Evolutionary conservation across 768 basidiomycete genomes (phyloP).

Genomic region (Zangia roseola): DNA sequence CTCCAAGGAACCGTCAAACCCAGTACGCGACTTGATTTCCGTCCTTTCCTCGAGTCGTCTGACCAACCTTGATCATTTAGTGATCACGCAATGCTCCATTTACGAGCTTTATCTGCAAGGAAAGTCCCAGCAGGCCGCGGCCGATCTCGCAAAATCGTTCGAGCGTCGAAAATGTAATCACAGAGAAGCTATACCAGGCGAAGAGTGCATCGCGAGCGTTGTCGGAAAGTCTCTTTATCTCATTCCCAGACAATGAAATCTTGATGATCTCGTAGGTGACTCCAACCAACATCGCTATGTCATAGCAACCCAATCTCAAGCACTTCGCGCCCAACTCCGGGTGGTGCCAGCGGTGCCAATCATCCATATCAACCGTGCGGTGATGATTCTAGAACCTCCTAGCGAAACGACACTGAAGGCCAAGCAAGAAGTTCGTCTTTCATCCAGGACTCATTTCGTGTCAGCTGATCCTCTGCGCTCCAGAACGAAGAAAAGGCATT

Average conservation of each 20-base stretch:
- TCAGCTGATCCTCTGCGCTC: neutral
- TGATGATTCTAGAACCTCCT: constrained; percentile 91
- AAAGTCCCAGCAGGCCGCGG: constrained; percentile 64
- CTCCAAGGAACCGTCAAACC: constrained; percentile 88
- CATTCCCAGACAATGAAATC: neutral
- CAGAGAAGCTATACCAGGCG: constrained; percentile 76
- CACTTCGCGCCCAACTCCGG: constrained; percentile 69
- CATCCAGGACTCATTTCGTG: neutral
- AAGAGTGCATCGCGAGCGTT: constrained; percentile 79
- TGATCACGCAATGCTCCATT: constrained; percentile 99
- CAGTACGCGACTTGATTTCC: constrained; percentile 54
- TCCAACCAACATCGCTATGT: constrained; percentile 93
- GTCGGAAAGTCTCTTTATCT: constrained; percentile 52
- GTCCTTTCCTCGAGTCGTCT: constrained; percentile 17
- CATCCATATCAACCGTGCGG: constrained; percentile 87
- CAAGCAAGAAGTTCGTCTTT: constrained; percentile 56
- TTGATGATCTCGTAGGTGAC: constrained; percentile 47
- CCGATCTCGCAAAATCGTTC: constrained; percentile 90
- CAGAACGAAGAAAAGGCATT: constrained; percentile 67
- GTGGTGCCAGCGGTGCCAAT: constrained; percentile 82
- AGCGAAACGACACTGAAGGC: constrained; percentile 70
- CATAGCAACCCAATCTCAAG: constrained; percentile 77
- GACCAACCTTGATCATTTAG: constrained; percentile 54
- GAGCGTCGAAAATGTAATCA: constrained; percentile 96
- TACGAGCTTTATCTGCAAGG: constrained; percentile 90